Evolutionary conservation across 2,329 filamentous ascomycete species (phyloP).

Genomic region (Ascochyta clinopodiicola): DNA sequence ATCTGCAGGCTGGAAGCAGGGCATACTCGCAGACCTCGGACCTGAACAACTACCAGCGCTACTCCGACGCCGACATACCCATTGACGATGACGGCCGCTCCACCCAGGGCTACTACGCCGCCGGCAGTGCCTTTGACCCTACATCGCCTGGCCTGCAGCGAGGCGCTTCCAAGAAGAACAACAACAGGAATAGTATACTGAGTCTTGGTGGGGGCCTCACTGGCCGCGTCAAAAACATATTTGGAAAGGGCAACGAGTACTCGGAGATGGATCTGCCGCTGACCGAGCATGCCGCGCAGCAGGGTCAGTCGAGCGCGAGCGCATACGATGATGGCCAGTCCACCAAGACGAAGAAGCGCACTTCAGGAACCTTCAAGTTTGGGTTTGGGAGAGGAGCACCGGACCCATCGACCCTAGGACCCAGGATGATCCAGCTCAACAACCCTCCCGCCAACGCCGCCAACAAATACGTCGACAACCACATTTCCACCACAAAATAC

Average conservation of each 20-base stretch:
- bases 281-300: slow-evolving; percentile 73
- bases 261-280: slow-evolving; percentile 98
- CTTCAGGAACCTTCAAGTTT: slow-evolving; percentile 79
- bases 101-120: slow-evolving; percentile 77
- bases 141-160: slow-evolving; percentile 55
- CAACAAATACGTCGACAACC: slow-evolving; percentile 94
- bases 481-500: slow-evolving; percentile 98
- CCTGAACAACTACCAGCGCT: slow-evolving; percentile 86
- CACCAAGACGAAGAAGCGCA: slow-evolving; percentile 49
- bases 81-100: slow-evolving; percentile 81
- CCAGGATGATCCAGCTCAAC: slow-evolving; percentile 92
- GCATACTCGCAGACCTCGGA: slow-evolving; percentile 79
- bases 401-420: slow-evolving; percentile 89
- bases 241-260: slow-evolving; percentile 86
- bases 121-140: slow-evolving; percentile 65
- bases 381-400: slow-evolving; percentile 83
- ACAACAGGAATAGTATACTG: slow-evolving; percentile 85
- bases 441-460: slow-evolving; percentile 89
- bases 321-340: slow-evolving; percentile 44
- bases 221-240: slow-evolving; percentile 85
- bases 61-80: slow-evolving; percentile 87
- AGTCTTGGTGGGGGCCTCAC: slow-evolving; percentile 85
- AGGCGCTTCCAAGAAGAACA: slow-evolving; percentile 63
- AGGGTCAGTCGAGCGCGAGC: slow-evolving; percentile 48
- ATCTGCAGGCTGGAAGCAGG: slow-evolving; percentile 44